These are phyloP conservation scores for Haplosporangium sp. DNA, from an alignment of 371 early-diverging fungal species.

Conservation along the genomic window DNA sequence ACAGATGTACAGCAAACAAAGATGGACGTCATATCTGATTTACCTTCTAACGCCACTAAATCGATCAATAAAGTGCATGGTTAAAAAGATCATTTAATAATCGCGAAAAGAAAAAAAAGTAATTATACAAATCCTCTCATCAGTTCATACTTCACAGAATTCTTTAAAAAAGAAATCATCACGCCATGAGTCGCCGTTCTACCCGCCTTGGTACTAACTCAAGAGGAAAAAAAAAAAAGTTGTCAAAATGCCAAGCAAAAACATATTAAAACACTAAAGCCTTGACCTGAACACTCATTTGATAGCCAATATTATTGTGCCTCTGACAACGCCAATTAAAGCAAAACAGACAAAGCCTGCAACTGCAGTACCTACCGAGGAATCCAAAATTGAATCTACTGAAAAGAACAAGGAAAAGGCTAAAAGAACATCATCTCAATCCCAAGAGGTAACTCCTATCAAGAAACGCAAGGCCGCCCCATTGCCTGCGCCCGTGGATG, in stretches of 20 bases:
- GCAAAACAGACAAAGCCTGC: background rate
- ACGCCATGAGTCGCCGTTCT: slow-evolving; percentile 13
- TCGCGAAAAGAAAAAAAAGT: too few relatives aligned
- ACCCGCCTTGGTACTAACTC: slow-evolving; percentile 6
- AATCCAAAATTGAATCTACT: background rate
- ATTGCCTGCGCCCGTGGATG: slow-evolving; percentile 9
- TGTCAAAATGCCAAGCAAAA: background rate
- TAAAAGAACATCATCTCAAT: background rate
- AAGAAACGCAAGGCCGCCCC: slow-evolving; percentile 9
- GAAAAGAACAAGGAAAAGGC: background rate
- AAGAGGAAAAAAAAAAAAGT: too few relatives aligned
- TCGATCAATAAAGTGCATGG: too few relatives aligned
- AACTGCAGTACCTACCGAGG: background rate
- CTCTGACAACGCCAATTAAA: background rate
- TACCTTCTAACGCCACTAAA: too few relatives aligned
- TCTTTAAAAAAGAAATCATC: background rate
- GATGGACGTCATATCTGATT: too few relatives aligned
- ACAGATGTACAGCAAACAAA: too few relatives aligned
- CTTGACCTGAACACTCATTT: background rate
- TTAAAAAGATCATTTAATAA: too few relatives aligned
- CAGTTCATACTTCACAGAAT: background rate
- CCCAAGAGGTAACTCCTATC: background rate
- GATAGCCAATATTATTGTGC: slow-evolving; percentile 4
- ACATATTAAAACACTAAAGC: background rate
- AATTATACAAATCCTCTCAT: background rate